phyloP scores from a whole-genome alignment of 1,284 basidiomycete species.

The Marasmius sp. region DNA sequence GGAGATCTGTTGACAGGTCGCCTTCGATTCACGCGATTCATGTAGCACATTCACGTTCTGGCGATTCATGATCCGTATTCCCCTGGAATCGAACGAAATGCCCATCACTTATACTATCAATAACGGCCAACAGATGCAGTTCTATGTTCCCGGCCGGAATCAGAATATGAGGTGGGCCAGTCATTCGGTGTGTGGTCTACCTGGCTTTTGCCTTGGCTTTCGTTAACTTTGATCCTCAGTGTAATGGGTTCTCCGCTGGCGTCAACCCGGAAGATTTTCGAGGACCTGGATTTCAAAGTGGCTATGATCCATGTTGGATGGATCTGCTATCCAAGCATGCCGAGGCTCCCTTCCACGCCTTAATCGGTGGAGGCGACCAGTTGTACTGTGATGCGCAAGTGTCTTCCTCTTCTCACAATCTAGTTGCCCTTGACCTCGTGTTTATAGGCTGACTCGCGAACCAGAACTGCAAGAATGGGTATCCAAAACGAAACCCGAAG shows the following conservation, averaged over 20 bases:
- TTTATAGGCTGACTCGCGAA: conserved; percentile 64
- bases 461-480: conserved; percentile 86
- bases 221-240: conserved; percentile 39
- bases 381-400: conserved; percentile 74
- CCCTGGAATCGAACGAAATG: conserved; percentile 74
- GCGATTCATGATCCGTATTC: conserved; percentile 89
- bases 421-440: background rate
- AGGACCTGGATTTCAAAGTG: conserved; percentile 70
- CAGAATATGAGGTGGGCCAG: conserved; percentile 93
- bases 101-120: conserved; percentile 81
- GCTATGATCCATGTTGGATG: conserved; percentile 92
- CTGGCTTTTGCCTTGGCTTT: background rate
- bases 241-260: conserved; percentile 81
- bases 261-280: conserved; percentile 79
- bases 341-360: conserved; percentile 79
- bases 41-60: conserved; percentile 86
- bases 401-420: background rate
- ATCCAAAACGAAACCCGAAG: conserved; percentile 58
- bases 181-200: conserved; percentile 63
- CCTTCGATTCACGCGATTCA: background rate
- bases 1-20: background rate
- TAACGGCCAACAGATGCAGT: conserved; percentile 74
- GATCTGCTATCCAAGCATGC: conserved; percentile 85
- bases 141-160: conserved; percentile 78
- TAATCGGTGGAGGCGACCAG: conserved; percentile 86